Base-by-base conservation (phyloP, 2,329 filamentous ascomycete species). In the Venturia pyrina region DNA sequence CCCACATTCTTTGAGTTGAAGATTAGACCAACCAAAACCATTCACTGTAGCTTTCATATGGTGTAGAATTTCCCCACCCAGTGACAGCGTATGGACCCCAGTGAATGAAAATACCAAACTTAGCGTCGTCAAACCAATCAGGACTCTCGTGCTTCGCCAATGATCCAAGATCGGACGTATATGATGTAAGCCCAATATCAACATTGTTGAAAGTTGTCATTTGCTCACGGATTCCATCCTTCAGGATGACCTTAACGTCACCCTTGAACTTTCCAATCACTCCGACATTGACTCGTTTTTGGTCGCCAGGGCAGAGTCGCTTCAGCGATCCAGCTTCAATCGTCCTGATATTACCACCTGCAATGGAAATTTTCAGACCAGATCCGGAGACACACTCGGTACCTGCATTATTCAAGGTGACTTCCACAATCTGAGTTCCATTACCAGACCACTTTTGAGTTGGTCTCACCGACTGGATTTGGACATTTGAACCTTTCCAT, bases 51-150 rank as follows among this genome's bases (percentile, higher is more conserved):
- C 69, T 71, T 68, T 79, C 79, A 62, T 78, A 76, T 3, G 73
- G 68, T 10, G 72, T 72, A 1, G 69, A 68, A 53, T 79, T 78
- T 1, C 83, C 84, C 82, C 83, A 86, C 3, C 79, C 83, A 0
- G 83, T 80, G 0, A 85, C 83, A 0, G 81, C 73, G 68, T 85
- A 86, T 0, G 79, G 75, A 0, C 84, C 83, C 82, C 84, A 86
- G 67, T 86, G 84, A 50, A 86, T 82, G 69, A 87, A 86, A 46
- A 86, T 86, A 0, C 84, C 84, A 67, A 77, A 86, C 66, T 87
- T 86, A 28, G 77, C 80, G 53, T 79, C 76, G 65, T 82, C 77
- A 68, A 79, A 86, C 83, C 84, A 86, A 5, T 78, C 74, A 0
- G 83, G 82, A 17, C 78, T 78, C 70, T 80, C 78, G 63, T 79